These are phyloP conservation scores for Cairneyella variabilis DNA, from an alignment of 495 filamentous ascomycete species.

Conservation along the genomic window DNA sequence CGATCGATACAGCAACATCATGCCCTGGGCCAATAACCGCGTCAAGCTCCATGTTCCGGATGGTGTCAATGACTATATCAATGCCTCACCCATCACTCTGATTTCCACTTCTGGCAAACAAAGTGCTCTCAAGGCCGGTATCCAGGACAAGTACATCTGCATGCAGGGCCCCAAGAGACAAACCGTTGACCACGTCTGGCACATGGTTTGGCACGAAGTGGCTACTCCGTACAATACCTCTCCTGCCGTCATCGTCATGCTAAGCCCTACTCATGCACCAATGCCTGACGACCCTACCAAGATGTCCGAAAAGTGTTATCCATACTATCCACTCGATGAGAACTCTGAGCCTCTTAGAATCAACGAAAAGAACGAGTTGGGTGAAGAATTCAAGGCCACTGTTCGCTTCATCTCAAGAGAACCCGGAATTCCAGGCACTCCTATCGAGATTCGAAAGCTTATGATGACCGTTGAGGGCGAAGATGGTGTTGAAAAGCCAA, in stretches of 20 bases:
- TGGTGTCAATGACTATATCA: slow-evolving; percentile 87
- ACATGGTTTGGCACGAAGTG: slow-evolving; percentile 90
- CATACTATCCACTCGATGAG: slow-evolving; percentile 72
- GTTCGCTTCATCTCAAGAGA: slow-evolving; percentile 46
- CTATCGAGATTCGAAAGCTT: slow-evolving; percentile 51
- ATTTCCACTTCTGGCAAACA: slow-evolving; percentile 17
- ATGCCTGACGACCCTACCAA: slow-evolving; percentile 30
- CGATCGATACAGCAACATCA: slow-evolving; percentile 83
- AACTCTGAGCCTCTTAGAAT: slow-evolving; percentile 50
- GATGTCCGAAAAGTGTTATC: slow-evolving; percentile 79
- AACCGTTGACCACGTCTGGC: slow-evolving; percentile 78
- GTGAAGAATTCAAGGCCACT: slow-evolving; percentile 55
- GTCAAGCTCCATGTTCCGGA: slow-evolving; percentile 78
- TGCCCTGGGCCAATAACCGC: slow-evolving; percentile 81
- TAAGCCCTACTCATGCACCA: slow-evolving; percentile 81
- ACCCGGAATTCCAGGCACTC: slow-evolving; percentile 42
- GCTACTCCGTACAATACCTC: slow-evolving; percentile 35
- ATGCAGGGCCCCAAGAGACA: slow-evolving; percentile 78
- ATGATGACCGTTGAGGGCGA: slow-evolving; percentile 33
- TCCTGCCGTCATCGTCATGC: slow-evolving; percentile 88
- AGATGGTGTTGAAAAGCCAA: slow-evolving; percentile 56
- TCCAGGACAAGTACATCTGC: slow-evolving; percentile 47
- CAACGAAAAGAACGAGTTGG: slow-evolving; percentile 58
- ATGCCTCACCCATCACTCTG: slow-evolving; percentile 83
- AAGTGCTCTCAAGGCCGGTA: slow-evolving; percentile 59